These are phyloP conservation scores for Fusarium equiseti DNA, from an alignment of 2,329 filamentous ascomycete genomes.

Conservation along the genomic window DNA sequence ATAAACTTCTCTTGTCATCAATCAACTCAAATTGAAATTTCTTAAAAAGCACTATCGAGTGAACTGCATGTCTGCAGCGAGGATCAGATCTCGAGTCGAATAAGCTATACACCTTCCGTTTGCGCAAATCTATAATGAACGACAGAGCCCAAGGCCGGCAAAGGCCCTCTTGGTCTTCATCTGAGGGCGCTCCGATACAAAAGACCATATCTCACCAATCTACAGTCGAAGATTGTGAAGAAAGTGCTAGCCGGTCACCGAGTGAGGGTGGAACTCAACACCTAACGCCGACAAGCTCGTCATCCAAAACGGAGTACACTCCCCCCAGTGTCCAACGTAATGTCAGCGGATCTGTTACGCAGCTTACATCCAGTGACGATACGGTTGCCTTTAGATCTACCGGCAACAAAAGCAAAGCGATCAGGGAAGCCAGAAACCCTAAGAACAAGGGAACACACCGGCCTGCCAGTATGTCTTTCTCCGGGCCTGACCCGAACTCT, in stretches of 20 bases:
- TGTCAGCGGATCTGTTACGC: conserved; percentile 39
- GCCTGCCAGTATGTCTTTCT: conserved; percentile 22
- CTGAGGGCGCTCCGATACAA: conserved; percentile 1
- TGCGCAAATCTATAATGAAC: conserved; percentile 14
- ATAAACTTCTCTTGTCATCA: neutral
- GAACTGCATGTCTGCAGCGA: neutral
- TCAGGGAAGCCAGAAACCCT: conserved; percentile 20
- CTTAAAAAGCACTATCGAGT: neutral
- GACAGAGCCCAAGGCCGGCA: neutral
- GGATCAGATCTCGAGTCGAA: neutral
- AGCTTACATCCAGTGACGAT: conserved; percentile 28
- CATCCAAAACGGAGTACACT: conserved; percentile 27
- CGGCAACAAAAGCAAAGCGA: conserved; percentile 13
- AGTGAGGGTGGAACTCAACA: conserved; percentile 17
- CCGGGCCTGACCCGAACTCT: conserved; percentile 27
- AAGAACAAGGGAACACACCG: conserved; percentile 31
- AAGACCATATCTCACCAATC: conserved; percentile 5
- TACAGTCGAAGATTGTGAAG: conserved; percentile 19
- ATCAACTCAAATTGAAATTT: neutral
- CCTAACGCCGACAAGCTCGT: conserved; percentile 30
- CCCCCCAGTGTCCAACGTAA: conserved; percentile 17
- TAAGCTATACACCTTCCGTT: neutral
- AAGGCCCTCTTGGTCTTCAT: conserved; percentile 25
- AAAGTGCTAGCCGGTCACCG: conserved; percentile 13
- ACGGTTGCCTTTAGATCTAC: conserved; percentile 5